These are phyloP conservation scores for Golovinomyces cichoracearum DNA, from an alignment of 2,329 filamentous ascomycete genomes.

Conservation along the genomic window DNA sequence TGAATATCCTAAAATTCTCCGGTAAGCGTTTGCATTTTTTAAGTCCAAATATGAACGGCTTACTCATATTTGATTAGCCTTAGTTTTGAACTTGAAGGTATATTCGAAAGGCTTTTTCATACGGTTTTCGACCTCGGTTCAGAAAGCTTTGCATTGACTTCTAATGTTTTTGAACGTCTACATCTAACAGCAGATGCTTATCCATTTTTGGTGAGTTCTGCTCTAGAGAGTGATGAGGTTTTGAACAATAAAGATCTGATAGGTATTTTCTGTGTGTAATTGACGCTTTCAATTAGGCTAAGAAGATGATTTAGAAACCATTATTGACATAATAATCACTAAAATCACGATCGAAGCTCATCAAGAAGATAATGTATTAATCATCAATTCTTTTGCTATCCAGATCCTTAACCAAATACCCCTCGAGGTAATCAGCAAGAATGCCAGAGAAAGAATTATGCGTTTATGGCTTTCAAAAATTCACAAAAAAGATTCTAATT, in stretches of 20 bases:
- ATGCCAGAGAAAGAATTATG: constrained; percentile 22
- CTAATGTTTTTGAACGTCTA: constrained; percentile 3
- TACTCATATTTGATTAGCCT: constrained; percentile 8
- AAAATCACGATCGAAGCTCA: constrained; percentile 6
- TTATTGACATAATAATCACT: constrained; percentile 11
- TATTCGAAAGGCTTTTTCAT: constrained; percentile 8
- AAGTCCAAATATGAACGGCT: not conserved
- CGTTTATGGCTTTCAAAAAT: constrained; percentile 7
- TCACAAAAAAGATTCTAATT: not conserved
- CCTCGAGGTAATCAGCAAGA: constrained; percentile 19
- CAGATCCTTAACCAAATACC: constrained; percentile 10
- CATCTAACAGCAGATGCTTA: constrained; percentile 6
- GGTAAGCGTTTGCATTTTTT: constrained; percentile 6
- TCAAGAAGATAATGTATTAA: constrained; percentile 4
- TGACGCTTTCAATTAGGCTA: not conserved
- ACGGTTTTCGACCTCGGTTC: constrained; percentile 12
- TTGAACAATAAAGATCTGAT: constrained; percentile 8
- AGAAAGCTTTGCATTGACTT: constrained; percentile 2
- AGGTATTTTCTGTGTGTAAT: constrained; percentile 5
- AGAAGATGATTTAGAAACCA: constrained; percentile 5
- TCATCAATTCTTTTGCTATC: constrained; percentile 10
- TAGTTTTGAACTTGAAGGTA: constrained; percentile 4
- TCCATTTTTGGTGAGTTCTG: constrained; percentile 9
- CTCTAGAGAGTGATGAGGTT: constrained; percentile 8
- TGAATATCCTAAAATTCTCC: constrained; percentile 10